These are phyloP conservation scores for Rosellinia necatrix DNA, from an alignment of 2,329 filamentous ascomycete species.

Conservation along the genomic window DNA sequence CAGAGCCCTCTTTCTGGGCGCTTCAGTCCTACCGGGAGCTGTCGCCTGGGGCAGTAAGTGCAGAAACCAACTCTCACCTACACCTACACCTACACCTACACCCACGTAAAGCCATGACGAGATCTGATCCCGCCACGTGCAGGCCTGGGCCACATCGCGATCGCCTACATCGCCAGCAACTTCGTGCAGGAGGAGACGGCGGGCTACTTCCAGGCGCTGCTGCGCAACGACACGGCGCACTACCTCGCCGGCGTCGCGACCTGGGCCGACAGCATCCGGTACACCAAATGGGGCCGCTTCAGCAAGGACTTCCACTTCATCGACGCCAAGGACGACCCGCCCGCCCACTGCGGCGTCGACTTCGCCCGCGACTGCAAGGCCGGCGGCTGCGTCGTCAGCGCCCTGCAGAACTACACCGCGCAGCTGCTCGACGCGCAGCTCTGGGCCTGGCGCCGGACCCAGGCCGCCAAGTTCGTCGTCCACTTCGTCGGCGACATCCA, in stretches of 20 bases:
- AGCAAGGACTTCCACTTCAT: conserved; percentile 70
- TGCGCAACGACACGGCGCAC: conserved; percentile 58
- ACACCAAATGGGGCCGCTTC: conserved; percentile 66
- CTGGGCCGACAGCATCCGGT: conserved; percentile 70
- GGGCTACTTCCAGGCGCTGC: conserved; percentile 60
- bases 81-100: not conserved
- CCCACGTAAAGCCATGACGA: conserved; percentile 17
- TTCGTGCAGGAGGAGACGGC: conserved; percentile 63
- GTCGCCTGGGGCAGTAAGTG: conserved; percentile 50
- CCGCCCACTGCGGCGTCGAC: conserved; percentile 61
- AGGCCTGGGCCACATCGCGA: conserved; percentile 69
- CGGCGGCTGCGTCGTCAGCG: conserved; percentile 65
- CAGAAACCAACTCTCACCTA: not conserved
- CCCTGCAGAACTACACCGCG: conserved; percentile 64
- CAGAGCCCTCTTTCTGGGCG: conserved; percentile 36
- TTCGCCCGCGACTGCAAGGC: conserved; percentile 66
- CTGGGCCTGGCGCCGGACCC: conserved; percentile 51
- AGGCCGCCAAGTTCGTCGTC: conserved; percentile 69
- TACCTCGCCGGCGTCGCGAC: conserved; percentile 68
- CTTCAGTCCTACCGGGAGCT: conserved; percentile 41
- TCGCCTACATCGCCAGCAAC: conserved; percentile 65
- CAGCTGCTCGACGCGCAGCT: conserved; percentile 55
- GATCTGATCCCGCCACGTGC: not conserved
- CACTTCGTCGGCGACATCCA: conserved; percentile 75
- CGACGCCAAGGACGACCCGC: conserved; percentile 68